Base-by-base conservation (phyloP, 2,329 filamentous ascomycete genomes). In the Colletotrichum filicis region DNA sequence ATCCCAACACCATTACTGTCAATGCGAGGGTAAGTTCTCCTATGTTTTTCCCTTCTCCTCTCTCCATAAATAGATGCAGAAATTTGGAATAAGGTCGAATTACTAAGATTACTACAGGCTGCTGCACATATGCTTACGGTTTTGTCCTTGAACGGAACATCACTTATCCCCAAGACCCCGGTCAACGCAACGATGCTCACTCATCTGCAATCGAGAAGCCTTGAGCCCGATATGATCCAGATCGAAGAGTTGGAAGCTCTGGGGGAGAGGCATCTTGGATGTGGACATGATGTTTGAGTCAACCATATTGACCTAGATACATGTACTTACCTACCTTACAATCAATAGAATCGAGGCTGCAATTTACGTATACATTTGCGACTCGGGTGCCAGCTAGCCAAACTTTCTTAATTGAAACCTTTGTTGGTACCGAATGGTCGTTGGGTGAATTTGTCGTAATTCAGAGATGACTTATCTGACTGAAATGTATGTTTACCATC, bases 241-340 rank as follows among this genome's bases (percentile, higher is more conserved):
- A 80, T 82, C 12, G 79, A 78, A 32, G 79, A 82, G 73, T 71
- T 83, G 5, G 80, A 80, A 66, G 81, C 80, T 0, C 74, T 82
- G 46, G 81, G 82, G 2, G 77, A 83, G 66, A 76, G 78, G 12
- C 81, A 83, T 49, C 69, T 82, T 6, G 82, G 82, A 8, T 83
- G 81, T 53, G 80, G 81, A 5, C 78, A 81, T 55, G 79, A 81
- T 14, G 76, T 81, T 16, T 80, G 3, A 5, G 16, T 57, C 12
- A 30, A 22, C 32, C 32, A 35, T 35, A 12, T 35, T 16, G 12
- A 37, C 14, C 4, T 37, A 26, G 24, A 3, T 26, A 37, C 3
- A 37, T 37, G 35, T 16, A 37, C 12, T 14, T 37, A 6, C 11
- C 32, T 37, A 6, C 11, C 32, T 35, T 42, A 19, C 37, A 42